Evolutionary conservation across 768 basidiomycete species (phyloP).

Genomic region (Clitopilus hobsonii): DNA sequence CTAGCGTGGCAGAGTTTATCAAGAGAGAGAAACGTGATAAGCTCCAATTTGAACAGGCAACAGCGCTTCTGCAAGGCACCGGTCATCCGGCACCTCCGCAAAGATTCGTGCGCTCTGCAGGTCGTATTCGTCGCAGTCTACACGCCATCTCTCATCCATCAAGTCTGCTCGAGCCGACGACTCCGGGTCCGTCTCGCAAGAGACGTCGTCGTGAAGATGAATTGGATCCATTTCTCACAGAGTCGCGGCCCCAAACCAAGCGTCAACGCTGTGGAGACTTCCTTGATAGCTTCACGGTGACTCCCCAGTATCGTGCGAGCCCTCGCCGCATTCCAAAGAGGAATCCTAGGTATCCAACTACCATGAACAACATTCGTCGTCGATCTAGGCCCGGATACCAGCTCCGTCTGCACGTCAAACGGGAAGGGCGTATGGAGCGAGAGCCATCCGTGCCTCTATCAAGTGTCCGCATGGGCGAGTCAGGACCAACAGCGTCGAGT

Average conservation of each 20-base stretch:
- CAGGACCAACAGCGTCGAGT: not conserved
- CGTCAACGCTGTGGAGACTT: not conserved
- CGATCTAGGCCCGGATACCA: not conserved
- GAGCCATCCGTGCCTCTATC: not conserved
- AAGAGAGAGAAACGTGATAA: not conserved
- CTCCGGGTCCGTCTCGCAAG: not conserved
- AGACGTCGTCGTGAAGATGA: not conserved
- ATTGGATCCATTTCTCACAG: not conserved
- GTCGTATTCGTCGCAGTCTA: not conserved
- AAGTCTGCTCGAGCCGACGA: not conserved
- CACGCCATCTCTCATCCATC: not conserved
- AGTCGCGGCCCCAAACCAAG: not conserved
- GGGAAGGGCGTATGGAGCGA: too few species aligned
- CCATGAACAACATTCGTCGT: not conserved
- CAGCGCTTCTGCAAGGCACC: not conserved
- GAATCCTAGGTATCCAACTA: not conserved
- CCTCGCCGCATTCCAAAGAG: not conserved
- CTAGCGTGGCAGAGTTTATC: constrained; percentile 7
- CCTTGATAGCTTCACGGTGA: not conserved
- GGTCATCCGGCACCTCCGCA: not conserved
- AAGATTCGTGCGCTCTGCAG: not conserved
- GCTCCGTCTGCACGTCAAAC: not conserved
- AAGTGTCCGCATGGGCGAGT: not conserved
- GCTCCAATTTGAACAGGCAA: not conserved
- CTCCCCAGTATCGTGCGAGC: not conserved